Base-by-base conservation (phyloP, 2,329 filamentous ascomycete genomes). In the Trichoderma breve region DNA sequence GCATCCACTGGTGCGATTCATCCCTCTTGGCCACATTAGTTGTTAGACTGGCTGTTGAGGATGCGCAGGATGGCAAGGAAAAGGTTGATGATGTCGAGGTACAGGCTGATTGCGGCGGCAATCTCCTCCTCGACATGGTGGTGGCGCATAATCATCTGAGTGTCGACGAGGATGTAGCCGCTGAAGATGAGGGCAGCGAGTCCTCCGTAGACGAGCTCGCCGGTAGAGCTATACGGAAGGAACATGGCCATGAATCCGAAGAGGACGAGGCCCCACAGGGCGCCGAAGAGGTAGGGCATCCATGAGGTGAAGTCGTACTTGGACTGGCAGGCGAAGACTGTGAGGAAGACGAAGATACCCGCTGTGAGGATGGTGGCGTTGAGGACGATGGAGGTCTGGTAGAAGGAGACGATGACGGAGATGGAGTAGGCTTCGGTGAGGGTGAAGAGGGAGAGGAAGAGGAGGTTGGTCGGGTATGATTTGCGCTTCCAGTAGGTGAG, bases 41-140 rank as follows among this genome's bases (percentile, higher is more conserved):
- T 97, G 83, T 97, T 95, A 80, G 90, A 92, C 87, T 97, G 93
- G 85, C 92, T 97, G 87, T 99, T 99, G 79, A 99, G 86, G 77
- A 99, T 98, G 79, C 96, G 89, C 79, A 99, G 86, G 79, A 99
- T 99, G 68, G 94, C 92, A 76, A 99, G 86, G 89, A 99, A 99
- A 76, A 99, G 83, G 87, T 99, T 99, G 86, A 98, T 93, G 75
- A 98, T 91, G 81, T 98, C 95, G 64, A 99, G 88, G 81, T 99
- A 99, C 63, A 99, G 87, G 80, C 93, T 96, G 82, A 99, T 97
- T 11, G 93, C 91, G 64, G 95, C 95, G 7, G 95, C 94, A 80
- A 98, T 98, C 86, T 98, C 95, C 87, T 98, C 95, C 84, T 99
- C 96, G 67, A 98, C 94, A 79, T 98, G 95, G 83, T 98, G 96